Conservation (phyloP, 225 moss, liverwort and hornwort species). For the Ulota crispa region DNA sequence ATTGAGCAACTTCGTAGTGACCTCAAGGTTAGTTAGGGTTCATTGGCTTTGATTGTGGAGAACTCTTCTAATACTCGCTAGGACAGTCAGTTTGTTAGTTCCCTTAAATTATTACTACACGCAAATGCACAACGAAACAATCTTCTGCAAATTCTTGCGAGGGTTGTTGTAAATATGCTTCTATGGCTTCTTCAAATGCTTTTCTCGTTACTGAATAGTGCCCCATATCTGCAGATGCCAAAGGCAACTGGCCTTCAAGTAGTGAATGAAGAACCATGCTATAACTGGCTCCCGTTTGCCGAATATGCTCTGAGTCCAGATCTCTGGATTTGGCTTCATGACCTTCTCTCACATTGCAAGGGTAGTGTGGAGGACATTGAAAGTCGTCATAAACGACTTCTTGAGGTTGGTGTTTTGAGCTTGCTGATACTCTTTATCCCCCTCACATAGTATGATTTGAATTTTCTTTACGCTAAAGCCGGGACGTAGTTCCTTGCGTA, state of each 20-base stretch:
- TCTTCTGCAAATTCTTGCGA: not conserved
- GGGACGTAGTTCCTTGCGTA: slow-evolving; percentile 1
- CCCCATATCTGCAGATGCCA: slow-evolving; percentile 37
- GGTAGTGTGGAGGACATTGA: slow-evolving; percentile 37
- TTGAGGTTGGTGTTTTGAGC: slow-evolving; percentile 35
- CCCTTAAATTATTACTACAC: not conserved
- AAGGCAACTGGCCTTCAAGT: slow-evolving; percentile 7
- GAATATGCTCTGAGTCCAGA: slow-evolving; percentile 49
- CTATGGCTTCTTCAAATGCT: not conserved
- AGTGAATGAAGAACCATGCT: slow-evolving; percentile 31
- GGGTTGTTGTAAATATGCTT: not conserved
- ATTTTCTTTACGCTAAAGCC: not conserved
- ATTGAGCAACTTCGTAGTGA: slow-evolving; percentile 32
- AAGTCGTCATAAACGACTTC: slow-evolving; percentile 26
- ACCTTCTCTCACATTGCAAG: slow-evolving; percentile 45
- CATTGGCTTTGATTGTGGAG: not conserved
- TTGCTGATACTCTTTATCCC: not conserved
- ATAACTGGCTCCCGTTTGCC: slow-evolving; percentile 53
- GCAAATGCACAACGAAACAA: slow-evolving; percentile 10
- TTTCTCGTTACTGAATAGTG: slow-evolving; percentile 7
- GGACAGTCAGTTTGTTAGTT: not conserved
- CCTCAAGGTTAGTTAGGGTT: slow-evolving; percentile 31
- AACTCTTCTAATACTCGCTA: not conserved
- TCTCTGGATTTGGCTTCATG: slow-evolving; percentile 51
- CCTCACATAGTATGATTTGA: slow-evolving; percentile 1